Percentiles rank a stretch among this genome's conserved stretches.
These are phyloP conservation scores for Chlorella sp. DNA, from an alignment of 139 green algal genomes.

Conservation along the genomic window DNA sequence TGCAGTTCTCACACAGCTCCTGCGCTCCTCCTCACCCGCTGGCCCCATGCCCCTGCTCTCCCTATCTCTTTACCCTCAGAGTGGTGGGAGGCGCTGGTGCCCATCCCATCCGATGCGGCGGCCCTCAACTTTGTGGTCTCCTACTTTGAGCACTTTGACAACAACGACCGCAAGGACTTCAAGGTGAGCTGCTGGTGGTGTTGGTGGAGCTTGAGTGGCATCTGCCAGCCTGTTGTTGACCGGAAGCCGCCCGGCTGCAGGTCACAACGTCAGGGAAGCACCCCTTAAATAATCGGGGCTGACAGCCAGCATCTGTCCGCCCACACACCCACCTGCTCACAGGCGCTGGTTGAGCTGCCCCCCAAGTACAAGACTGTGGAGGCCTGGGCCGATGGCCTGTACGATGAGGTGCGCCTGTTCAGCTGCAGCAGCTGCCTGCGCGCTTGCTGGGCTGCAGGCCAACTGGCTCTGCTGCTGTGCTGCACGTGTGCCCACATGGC, in stretches of 20 bases:
- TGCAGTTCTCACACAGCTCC: no score
- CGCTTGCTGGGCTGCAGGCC: no score
- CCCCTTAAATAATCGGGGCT: no score
- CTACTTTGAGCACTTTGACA: slow-evolving; percentile 82
- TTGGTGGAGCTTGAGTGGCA: neutral
- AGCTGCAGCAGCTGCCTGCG: no score
- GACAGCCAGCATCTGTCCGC: neutral
- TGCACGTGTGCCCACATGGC: no score
- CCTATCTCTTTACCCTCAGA: neutral
- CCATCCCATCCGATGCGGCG: slow-evolving; percentile 62
- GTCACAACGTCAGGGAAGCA: no score
- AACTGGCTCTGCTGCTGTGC: no score
- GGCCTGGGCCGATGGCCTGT: slow-evolving; percentile 40
- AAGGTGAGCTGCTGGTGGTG: slow-evolving; percentile 18
- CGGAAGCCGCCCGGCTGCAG: no score
- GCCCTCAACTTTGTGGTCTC: slow-evolving; percentile 83
- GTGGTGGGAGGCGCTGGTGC: slow-evolving; percentile 70
- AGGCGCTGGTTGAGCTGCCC: slow-evolving; percentile 29
- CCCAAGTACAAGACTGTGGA: slow-evolving; percentile 3
- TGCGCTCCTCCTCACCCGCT: neutral
- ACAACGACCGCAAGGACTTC: slow-evolving; percentile 76
- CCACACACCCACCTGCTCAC: neutral
- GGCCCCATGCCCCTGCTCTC: neutral
- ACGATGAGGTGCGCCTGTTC: no score
- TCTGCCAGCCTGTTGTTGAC: no score